These are phyloP conservation scores for Stenogyne calaminthoides DNA, from an alignment of 305 asterid genomes.

Conservation along the genomic window DNA sequence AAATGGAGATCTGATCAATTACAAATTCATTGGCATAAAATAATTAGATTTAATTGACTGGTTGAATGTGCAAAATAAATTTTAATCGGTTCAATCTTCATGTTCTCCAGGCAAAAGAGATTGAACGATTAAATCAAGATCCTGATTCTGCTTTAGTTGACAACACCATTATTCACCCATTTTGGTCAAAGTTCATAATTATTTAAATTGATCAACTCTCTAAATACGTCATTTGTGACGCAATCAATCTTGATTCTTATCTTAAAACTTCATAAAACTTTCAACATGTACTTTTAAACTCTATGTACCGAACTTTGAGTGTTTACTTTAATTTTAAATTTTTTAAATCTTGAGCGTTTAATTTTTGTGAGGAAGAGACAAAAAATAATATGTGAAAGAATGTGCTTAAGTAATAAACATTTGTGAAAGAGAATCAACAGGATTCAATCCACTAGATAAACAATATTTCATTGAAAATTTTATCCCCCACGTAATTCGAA, in stretches of 20 bases:
- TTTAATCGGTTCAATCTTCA: not conserved
- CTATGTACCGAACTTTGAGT: not conserved
- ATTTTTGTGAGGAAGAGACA: no score
- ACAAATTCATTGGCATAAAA: not conserved
- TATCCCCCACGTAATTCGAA: no score
- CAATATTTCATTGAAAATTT: no score
- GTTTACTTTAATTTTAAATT: not conserved
- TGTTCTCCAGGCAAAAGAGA: not conserved
- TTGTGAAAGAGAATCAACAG: no score
- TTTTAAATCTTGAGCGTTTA: not conserved
- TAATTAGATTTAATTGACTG: not conserved
- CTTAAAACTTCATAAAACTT: not conserved
- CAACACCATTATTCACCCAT: not conserved
- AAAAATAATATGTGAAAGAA: no score
- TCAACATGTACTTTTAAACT: not conserved
- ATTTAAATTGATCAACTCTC: not conserved
- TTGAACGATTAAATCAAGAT: not conserved
- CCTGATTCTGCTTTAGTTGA: not conserved
- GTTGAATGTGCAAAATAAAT: not conserved
- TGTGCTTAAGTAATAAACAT: no score
- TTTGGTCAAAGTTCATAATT: slow-evolving; percentile 3
- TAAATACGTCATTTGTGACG: not conserved
- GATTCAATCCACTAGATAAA: no score
- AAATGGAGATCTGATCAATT: not conserved
- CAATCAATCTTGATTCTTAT: not conserved